Evolutionary conservation across 2,329 filamentous ascomycete genomes (phyloP).

Genomic region (Mycogone perniciosa): DNA sequence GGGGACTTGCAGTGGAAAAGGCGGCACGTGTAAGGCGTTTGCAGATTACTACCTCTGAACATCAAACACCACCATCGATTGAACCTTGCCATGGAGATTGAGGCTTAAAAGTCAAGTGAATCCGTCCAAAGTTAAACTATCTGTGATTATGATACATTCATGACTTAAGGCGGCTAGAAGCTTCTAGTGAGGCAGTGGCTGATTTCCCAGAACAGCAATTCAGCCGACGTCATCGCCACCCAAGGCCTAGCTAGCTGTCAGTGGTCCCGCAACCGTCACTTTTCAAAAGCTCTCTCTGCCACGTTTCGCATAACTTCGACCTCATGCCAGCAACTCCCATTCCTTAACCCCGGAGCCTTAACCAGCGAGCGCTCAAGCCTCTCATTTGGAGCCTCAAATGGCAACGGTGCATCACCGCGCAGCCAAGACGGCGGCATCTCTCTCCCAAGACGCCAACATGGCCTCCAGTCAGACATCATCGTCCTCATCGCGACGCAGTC

Average conservation of each 20-base stretch:
- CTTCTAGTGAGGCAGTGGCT: background rate
- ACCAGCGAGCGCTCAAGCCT: background rate
- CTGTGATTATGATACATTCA: too few species aligned
- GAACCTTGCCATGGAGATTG: too few species aligned
- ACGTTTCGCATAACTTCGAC: background rate
- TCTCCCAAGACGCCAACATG: background rate
- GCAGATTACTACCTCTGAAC: too few species aligned
- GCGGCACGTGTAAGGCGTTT: too few species aligned
- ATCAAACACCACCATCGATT: too few species aligned
- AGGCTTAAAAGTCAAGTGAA: too few species aligned
- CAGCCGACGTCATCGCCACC: background rate
- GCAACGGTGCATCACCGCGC: too few species aligned
- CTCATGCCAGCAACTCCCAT: background rate
- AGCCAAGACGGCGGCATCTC: too few species aligned
- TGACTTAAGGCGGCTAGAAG: background rate
- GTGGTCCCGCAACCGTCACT: background rate
- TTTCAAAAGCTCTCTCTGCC: background rate
- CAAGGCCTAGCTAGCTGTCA: too few species aligned
- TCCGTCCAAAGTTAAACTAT: too few species aligned
- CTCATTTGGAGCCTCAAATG: background rate
- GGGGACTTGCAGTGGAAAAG: too few species aligned
- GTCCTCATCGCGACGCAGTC: conserved; percentile 31
- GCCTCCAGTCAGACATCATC: conserved; percentile 11
- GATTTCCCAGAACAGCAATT: background rate
- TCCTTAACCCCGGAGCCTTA: background rate